Base-by-base conservation (phyloP, 306 rosid species). In the Rubus idaeus region DNA sequence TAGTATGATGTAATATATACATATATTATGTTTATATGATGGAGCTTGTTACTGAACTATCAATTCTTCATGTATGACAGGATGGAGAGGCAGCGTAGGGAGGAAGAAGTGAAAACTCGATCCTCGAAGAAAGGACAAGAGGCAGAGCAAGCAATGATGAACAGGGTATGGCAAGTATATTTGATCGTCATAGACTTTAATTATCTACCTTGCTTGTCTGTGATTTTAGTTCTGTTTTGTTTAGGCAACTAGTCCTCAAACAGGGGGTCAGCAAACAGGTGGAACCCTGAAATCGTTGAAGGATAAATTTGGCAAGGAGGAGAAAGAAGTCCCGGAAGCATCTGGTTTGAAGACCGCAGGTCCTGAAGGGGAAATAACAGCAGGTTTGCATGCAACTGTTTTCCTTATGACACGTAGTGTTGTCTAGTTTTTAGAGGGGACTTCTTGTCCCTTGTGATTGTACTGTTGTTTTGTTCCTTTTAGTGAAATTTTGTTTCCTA, bases 1-100 rank as follows among this genome's bases (percentile, higher is more conserved):
- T 1, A 16, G 35, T 30, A 30, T 1, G 47, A 45, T 56, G n/a
- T n/a, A n/a, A n/a, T n/a, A n/a, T n/a, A n/a, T n/a, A n/a, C n/a
- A 23, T 51, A 26, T 20, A 26, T 40, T 40, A 71, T 70, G 42
- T 74, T 35, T 5, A 17, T 65, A 6, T 74, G 20, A 30, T 30
- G 53, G 66, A 73, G 57, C 62, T 68, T 77, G 30, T 30, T 26
- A 68, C 49, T 35, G 11, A 6, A 21, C 18, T 30, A 62, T 58
- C 58, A 67, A 51, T 69, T 82, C 8, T 35, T 78, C 75, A 67
- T 81, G 80, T 39, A 52, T 76, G 55, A 47, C 81, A 95, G 99
- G 86, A 92, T 95, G 99, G 99, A 95, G 86, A 89, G 99, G 78
- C 99, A 95, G 76, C 91, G 99, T 37, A 89, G 96, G 68, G 99